Percentiles rank a stretch among this genome's conserved stretches.
phyloP scores from a whole-genome alignment of 345 rosid genomes.

The Gossypium mustelinum region DNA sequence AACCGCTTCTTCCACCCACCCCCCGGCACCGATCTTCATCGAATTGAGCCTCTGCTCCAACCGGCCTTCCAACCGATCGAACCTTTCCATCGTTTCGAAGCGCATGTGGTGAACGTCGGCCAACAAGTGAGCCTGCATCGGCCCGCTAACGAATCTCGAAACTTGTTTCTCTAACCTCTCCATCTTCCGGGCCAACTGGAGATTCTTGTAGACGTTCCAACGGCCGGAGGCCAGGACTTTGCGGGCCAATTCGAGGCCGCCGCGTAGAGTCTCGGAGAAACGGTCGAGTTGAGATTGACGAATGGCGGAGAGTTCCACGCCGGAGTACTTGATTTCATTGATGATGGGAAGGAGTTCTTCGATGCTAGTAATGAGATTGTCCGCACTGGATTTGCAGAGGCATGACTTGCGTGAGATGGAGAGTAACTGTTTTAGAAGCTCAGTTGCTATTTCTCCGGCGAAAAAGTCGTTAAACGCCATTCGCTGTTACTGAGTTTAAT shows the following conservation, averaged over 20 bases:
- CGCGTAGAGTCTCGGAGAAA: constrained; percentile 34
- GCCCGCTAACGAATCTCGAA: constrained; percentile 30
- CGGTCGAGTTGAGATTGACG: constrained; percentile 72
- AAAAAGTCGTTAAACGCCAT: constrained; percentile 66
- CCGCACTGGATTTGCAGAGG: constrained; percentile 49
- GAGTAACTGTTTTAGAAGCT: constrained; percentile 45
- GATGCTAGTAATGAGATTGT: constrained; percentile 26
- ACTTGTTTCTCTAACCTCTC: constrained; percentile 61
- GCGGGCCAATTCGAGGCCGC: constrained; percentile 44
- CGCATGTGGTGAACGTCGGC: constrained; percentile 70
- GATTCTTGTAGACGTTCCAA: constrained; percentile 60
- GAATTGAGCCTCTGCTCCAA: constrained; percentile 49
- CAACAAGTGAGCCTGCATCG: constrained; percentile 41
- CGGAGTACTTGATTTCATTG: constrained; percentile 64
- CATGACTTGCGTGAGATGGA: constrained; percentile 35
- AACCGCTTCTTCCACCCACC: constrained; percentile 57
- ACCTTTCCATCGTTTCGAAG: constrained; percentile 35
- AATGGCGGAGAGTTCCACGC: constrained; percentile 59
- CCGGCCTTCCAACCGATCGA: constrained; percentile 47
- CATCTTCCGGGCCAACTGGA: constrained; percentile 52
- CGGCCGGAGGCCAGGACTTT: constrained; percentile 42
- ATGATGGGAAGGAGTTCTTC: constrained; percentile 41
- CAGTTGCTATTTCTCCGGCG: constrained; percentile 61
- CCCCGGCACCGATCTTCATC: constrained; percentile 66
- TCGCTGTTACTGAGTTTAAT: background rate